Conservation (phyloP, 108 stramenopile species). For the Fragilariopsis cylindrus region DNA sequence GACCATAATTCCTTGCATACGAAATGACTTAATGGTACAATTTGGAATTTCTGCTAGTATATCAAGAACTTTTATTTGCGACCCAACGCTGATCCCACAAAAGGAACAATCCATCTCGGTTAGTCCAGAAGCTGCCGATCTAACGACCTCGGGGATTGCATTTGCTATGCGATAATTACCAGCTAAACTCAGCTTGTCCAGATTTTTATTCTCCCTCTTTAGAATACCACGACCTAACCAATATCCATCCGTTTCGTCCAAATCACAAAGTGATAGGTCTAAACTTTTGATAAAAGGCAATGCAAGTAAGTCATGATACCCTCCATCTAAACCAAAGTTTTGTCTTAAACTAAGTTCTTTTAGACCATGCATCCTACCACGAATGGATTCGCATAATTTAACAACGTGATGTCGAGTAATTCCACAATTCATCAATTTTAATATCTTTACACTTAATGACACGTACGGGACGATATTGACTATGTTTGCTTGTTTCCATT, state of each 20-base stretch:
- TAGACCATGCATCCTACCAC: slow-evolving; percentile 15
- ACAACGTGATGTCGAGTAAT: slow-evolving; percentile 25
- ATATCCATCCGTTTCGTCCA: slow-evolving; percentile 26
- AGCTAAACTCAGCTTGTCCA: slow-evolving; percentile 25
- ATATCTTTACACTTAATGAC: slow-evolving; percentile 11
- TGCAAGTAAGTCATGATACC: slow-evolving; percentile 19
- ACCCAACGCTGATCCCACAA: slow-evolving; percentile 28
- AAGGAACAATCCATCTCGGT: slow-evolving; percentile 29
- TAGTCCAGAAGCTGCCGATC: slow-evolving; percentile 2
- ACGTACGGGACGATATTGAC: slow-evolving; percentile 19
- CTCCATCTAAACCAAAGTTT: slow-evolving; percentile 23
- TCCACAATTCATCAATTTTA: slow-evolving; percentile 31
- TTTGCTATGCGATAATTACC: slow-evolving; percentile 33
- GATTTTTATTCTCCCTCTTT: not conserved
- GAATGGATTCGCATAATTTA: slow-evolving; percentile 13
- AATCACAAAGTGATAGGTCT: slow-evolving; percentile 39
- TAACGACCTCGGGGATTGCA: slow-evolving; percentile 19
- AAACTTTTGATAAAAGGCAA: slow-evolving; percentile 19
- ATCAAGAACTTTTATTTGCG: slow-evolving; percentile 22
- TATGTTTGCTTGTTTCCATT: slow-evolving; percentile 16
- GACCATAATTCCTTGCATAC: slow-evolving; percentile 24
- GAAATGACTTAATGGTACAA: slow-evolving; percentile 24
- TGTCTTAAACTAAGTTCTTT: slow-evolving; percentile 26
- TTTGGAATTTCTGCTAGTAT: slow-evolving; percentile 17
- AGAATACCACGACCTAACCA: slow-evolving; percentile 13